A percentile compares a stretch with the other conserved stretches of the same genome.
Conservation (phyloP, 1,284 basidiomycete species). For the Sporisorium scitamineum region DNA sequence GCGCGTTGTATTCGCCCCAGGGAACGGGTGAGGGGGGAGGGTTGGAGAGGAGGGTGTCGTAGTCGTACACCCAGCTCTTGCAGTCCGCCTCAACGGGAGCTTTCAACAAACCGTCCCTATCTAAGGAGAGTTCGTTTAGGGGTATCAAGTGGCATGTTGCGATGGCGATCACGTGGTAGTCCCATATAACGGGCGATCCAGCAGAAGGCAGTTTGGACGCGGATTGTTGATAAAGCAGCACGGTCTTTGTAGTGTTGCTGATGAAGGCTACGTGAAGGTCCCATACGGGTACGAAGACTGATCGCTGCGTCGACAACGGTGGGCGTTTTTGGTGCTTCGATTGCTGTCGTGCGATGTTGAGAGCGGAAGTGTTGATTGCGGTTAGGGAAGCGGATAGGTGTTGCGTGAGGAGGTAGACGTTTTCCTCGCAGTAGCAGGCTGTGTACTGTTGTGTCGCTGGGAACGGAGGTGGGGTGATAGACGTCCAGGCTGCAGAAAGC, state of each 20-base stretch:
- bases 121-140: background rate
- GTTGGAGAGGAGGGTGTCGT: slow-evolving; percentile 31
- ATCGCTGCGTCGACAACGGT: background rate
- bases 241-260: slow-evolving; percentile 38
- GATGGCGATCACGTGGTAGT: slow-evolving; percentile 55
- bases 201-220: slow-evolving; percentile 26
- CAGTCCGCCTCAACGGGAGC: background rate
- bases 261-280: slow-evolving; percentile 45
- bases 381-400: slow-evolving; percentile 10
- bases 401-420: slow-evolving; percentile 43
- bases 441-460: slow-evolving; percentile 19
- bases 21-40: background rate
- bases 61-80: slow-evolving; percentile 56
- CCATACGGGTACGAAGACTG: slow-evolving; percentile 30
- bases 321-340: background rate
- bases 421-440: slow-evolving; percentile 60
- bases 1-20: slow-evolving; percentile 13
- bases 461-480: slow-evolving; percentile 24
- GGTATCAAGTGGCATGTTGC: slow-evolving; percentile 33
- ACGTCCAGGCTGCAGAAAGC: background rate
- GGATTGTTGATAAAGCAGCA: slow-evolving; percentile 48
- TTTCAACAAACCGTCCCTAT: background rate
- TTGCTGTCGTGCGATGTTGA: slow-evolving; percentile 7
- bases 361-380: slow-evolving; percentile 3
- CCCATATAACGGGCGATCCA: slow-evolving; percentile 54